A percentile compares a stretch with the other conserved stretches of the same genome.
Conservation (phyloP, 768 basidiomycete species). For the Mrakia gelida region DNA sequence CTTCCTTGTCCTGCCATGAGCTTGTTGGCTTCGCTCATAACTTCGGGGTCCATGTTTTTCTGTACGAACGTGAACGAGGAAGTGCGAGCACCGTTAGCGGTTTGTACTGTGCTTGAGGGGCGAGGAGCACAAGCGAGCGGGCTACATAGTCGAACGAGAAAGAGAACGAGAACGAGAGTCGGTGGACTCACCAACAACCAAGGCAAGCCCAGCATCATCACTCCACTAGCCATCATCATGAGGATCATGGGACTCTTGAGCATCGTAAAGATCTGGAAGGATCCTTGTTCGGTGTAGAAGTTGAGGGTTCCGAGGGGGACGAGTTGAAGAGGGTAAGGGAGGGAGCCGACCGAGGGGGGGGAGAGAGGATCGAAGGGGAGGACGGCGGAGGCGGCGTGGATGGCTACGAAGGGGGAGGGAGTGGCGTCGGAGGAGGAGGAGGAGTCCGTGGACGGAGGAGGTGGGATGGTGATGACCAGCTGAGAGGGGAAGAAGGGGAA, state of each 20-base stretch:
- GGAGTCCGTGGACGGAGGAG: not conserved
- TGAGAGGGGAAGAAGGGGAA: not conserved
- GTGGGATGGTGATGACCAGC: conserved; percentile 4
- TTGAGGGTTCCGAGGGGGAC: not conserved
- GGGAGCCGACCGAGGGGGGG: conserved; percentile 10
- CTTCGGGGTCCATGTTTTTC: too few relatives aligned
- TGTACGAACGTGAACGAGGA: too few relatives aligned
- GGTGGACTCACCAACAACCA: not conserved
- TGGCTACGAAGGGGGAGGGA: conserved; percentile 8
- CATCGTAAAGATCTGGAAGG: conserved; percentile 4
- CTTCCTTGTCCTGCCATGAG: not conserved
- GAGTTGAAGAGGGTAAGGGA: conserved; percentile 19
- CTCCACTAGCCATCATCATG: not conserved
- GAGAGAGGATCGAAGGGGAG: conserved; percentile 18
- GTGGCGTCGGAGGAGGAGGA: not conserved
- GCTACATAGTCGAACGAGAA: too few relatives aligned
- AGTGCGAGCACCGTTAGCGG: too few relatives aligned
- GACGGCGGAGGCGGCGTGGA: not conserved
- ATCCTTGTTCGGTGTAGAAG: conserved; percentile 2
- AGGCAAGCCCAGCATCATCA: conserved; percentile 16
- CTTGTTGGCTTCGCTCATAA: too few relatives aligned
- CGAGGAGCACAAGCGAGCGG: too few relatives aligned
- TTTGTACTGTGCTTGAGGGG: too few relatives aligned
- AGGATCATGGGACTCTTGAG: conserved; percentile 20
- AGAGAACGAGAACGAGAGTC: not conserved